These are phyloP conservation scores for Musa balbisiana DNA, from an alignment of 202 grass and related monocot genomes.

Conservation along the genomic window DNA sequence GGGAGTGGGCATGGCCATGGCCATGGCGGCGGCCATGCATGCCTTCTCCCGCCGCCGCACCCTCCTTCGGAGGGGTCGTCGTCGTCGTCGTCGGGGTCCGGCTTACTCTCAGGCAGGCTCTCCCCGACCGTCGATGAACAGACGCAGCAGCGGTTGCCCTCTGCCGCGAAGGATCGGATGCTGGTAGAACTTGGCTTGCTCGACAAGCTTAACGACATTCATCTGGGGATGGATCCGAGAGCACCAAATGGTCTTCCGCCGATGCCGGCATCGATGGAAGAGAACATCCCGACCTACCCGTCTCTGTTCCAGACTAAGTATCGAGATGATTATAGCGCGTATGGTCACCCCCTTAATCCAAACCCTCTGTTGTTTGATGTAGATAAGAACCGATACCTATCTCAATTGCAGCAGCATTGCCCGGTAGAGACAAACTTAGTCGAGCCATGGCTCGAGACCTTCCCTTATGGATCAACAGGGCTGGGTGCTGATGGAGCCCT, in stretches of 20 bases:
- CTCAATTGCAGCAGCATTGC: conserved; percentile 1
- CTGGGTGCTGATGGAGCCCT: not conserved
- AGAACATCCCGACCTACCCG: not conserved
- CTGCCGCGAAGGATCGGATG: not conserved
- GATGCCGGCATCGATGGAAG: not conserved
- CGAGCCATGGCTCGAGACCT: not conserved
- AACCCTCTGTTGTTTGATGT: conserved; percentile 24
- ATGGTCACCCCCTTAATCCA: not conserved
- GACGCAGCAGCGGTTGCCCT: not conserved
- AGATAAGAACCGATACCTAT: not conserved
- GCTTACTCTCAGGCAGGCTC: not conserved
- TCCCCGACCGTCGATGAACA: not conserved
- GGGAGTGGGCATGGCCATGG: too few relatives aligned
- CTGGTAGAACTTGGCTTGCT: not conserved
- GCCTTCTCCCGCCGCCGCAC: not conserved
- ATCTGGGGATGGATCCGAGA: not conserved
- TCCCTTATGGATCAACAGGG: not conserved
- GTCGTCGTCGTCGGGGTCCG: conserved; percentile 8
- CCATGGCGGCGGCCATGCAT: not conserved
- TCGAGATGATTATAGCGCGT: not conserved
- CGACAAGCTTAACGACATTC: not conserved
- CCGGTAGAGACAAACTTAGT: not conserved
- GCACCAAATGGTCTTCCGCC: not conserved
- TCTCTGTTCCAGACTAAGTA: not conserved
- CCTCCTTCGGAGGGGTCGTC: not conserved